Conservation (phyloP, 139 green algal genomes). For the Coelastrella sp. region DNA sequence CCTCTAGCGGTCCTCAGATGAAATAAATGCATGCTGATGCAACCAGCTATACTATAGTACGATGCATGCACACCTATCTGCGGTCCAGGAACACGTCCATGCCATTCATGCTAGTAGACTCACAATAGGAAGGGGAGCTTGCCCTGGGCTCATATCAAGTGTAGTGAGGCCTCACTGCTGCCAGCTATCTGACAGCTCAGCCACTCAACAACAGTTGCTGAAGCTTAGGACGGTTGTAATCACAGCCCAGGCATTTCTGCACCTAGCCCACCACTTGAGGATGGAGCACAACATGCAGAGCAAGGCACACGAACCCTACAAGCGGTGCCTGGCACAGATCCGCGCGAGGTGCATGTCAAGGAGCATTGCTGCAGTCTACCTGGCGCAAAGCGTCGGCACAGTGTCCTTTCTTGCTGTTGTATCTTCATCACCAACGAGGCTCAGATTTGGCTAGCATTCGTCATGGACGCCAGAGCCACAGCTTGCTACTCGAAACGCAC, state of each 20-base stretch:
- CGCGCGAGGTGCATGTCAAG: too few species aligned
- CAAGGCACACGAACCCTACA: neutral
- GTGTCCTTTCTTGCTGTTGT: constrained; percentile 6
- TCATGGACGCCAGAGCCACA: constrained; percentile 9
- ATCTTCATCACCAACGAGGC: constrained; percentile 19
- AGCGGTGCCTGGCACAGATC: too few species aligned
- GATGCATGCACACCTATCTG: too few species aligned
- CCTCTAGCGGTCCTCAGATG: too few species aligned
- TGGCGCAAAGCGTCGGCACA: neutral
- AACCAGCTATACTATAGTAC: too few species aligned
- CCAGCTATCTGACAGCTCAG: constrained; percentile 21
- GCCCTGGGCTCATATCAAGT: constrained; percentile 39
- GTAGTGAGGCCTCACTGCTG: constrained; percentile 24
- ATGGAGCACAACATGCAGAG: neutral
- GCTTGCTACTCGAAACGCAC: neutral
- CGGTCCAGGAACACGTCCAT: too few species aligned
- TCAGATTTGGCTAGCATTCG: constrained; percentile 41
- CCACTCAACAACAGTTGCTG: neutral
- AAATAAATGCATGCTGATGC: too few species aligned
- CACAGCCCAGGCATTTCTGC: constrained; percentile 12
- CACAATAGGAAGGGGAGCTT: neutral
- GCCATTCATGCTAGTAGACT: neutral
- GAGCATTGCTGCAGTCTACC: neutral
- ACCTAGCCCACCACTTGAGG: neutral
- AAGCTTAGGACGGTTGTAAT: neutral